phyloP scores from a whole-genome alignment of 306 rosid species.

The Medicago truncatula region DNA sequence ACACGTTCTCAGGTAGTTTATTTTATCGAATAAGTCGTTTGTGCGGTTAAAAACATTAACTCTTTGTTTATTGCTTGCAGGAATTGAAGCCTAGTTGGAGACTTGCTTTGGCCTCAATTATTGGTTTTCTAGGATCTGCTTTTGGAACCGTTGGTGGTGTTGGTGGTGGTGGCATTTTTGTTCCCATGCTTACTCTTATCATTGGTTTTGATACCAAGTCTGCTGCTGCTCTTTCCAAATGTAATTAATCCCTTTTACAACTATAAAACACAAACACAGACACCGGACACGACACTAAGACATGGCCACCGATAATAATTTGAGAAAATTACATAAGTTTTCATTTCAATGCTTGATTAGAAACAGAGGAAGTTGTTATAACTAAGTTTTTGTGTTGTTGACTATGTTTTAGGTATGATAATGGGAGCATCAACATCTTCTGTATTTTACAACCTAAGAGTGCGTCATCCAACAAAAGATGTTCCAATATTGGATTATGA shows the following conservation, averaged over 20 bases:
- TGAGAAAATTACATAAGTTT: background rate
- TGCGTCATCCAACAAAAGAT: constrained; percentile 85
- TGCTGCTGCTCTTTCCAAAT: constrained; percentile 87
- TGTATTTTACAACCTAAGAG: constrained; percentile 87
- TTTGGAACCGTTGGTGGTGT: constrained; percentile 94
- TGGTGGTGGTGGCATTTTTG: constrained; percentile 92
- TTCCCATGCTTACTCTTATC: constrained; percentile 83
- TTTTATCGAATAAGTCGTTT: background rate
- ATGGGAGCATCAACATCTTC: constrained; percentile 93
- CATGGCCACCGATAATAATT: background rate
- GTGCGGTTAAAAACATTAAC: constrained; percentile 7
- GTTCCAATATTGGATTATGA: constrained; percentile 87
- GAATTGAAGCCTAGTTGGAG: constrained; percentile 67
- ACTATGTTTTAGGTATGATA: constrained; percentile 69
- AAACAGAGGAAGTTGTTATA: background rate
- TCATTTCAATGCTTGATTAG: background rate
- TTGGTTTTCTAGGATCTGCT: constrained; percentile 86
- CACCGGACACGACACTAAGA: background rate
- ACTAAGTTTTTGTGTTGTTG: constrained; percentile 10
- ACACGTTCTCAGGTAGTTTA: background rate
- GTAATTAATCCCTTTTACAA: constrained; percentile 31
- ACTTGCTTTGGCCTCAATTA: constrained; percentile 63
- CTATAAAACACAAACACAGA: background rate
- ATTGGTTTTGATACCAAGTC: constrained; percentile 87
- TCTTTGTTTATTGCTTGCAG: constrained; percentile 48